Conservation (phyloP, 1,284 basidiomycete genomes). For the Fomitopsis betulina region DNA sequence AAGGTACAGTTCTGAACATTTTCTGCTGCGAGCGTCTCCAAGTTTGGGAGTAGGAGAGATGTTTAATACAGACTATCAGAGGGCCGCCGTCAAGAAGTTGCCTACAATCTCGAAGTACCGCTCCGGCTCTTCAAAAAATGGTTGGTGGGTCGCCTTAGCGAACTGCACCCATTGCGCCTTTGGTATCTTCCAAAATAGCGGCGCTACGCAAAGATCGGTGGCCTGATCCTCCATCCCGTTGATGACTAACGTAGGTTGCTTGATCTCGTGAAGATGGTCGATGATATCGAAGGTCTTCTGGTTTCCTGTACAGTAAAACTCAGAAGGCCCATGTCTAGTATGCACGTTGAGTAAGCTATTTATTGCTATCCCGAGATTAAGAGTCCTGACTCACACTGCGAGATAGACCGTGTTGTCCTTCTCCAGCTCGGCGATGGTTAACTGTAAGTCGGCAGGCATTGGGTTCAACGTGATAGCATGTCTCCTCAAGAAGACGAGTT, state of each 20-base stretch:
- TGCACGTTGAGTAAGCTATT: not conserved
- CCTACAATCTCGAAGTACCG: slow-evolving; percentile 21
- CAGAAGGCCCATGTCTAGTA: not conserved
- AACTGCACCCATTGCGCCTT: slow-evolving; percentile 26
- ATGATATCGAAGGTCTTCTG: slow-evolving; percentile 26
- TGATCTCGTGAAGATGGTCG: slow-evolving; percentile 21
- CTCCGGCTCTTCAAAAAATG: slow-evolving; percentile 27
- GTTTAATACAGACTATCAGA: not conserved
- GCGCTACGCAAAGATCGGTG: slow-evolving; percentile 21
- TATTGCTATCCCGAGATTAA: too few species aligned
- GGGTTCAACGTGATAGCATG: slow-evolving; percentile 41
- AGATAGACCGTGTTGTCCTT: not conserved
- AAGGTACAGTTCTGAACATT: not conserved
- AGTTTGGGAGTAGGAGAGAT: too few species aligned
- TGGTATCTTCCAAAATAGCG: slow-evolving; percentile 21
- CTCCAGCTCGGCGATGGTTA: not conserved
- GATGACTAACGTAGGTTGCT: slow-evolving; percentile 25
- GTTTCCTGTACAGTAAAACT: slow-evolving; percentile 1
- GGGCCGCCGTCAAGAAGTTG: slow-evolving; percentile 16
- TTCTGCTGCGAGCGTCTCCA: too few species aligned
- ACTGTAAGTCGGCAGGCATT: slow-evolving; percentile 26
- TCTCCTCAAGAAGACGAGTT: slow-evolving; percentile 33
- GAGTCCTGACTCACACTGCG: not conserved
- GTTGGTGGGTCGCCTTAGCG: slow-evolving; percentile 22
- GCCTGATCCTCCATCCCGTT: slow-evolving; percentile 26